phyloP scores from a whole-genome alignment of 2,329 filamentous ascomycete genomes.

The Hymenoscyphus scutula region DNA sequence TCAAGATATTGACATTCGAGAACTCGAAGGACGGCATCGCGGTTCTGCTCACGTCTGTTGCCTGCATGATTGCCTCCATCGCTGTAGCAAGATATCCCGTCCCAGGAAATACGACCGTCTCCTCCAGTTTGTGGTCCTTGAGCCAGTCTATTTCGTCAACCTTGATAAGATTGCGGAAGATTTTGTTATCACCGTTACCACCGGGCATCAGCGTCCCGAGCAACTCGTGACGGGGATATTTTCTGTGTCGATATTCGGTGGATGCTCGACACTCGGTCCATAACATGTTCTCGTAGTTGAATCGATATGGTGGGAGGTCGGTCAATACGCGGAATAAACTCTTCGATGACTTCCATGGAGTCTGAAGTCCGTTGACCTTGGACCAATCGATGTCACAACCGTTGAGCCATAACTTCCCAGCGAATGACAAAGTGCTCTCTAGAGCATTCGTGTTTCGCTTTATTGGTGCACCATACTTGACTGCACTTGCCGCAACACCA shows the following conservation, averaged over 20 bases:
- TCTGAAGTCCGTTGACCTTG: not conserved
- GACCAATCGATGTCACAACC: constrained; percentile 8
- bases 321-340: not conserved
- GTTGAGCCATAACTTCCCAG: constrained; percentile 14
- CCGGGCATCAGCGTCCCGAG: not conserved
- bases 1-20: not conserved
- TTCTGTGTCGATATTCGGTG: constrained; percentile 43
- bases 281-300: constrained; percentile 51
- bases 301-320: constrained; percentile 49
- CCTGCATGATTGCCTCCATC: constrained; percentile 14
- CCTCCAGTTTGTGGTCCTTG: constrained; percentile 46
- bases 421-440: constrained; percentile 11
- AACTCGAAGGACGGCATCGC: not conserved
- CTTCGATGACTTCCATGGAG: not conserved
- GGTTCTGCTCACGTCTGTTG: too few relatives aligned
- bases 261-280: constrained; percentile 53
- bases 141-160: constrained; percentile 53
- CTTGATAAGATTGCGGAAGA: constrained; percentile 44
- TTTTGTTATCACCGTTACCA: constrained; percentile 29
- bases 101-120: constrained; percentile 48
- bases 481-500: constrained; percentile 41
- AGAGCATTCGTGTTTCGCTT: constrained; percentile 11
- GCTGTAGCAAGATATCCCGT: constrained; percentile 38
- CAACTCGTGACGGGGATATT: constrained; percentile 39
- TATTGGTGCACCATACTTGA: constrained; percentile 26